Evolutionary conservation across 164 flowering plant species (phyloP).

Genomic region (Cinnamomum micranthum): DNA sequence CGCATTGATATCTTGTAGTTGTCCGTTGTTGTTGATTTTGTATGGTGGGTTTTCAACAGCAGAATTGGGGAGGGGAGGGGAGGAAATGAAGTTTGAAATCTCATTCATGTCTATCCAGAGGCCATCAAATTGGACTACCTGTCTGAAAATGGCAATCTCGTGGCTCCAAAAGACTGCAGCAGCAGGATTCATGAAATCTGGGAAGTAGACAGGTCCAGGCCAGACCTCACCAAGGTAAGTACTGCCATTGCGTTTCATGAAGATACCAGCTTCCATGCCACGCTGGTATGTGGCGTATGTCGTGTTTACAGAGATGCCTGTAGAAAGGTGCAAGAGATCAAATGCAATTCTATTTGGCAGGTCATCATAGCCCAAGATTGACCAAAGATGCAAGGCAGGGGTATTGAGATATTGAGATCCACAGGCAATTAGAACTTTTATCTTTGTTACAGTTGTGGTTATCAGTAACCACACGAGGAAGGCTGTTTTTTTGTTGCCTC

Average conservation of each 20-base stretch:
- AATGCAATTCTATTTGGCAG: neutral
- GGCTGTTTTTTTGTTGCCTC: no score
- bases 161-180: slow-evolving; percentile 38
- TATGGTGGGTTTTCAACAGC: slow-evolving; percentile 74
- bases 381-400: no score
- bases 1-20: slow-evolving; percentile 32
- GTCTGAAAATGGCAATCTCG: slow-evolving; percentile 53
- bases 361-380: neutral
- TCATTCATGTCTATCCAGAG: slow-evolving; percentile 97
- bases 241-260: slow-evolving; percentile 46
- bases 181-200: slow-evolving; percentile 63
- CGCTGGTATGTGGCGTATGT: slow-evolving; percentile 52
- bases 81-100: slow-evolving; percentile 54
- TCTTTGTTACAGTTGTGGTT: no score
- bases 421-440: no score
- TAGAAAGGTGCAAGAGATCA: neutral
- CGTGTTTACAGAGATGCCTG: slow-evolving; percentile 61
- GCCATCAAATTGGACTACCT: slow-evolving; percentile 61
- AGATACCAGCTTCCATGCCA: slow-evolving; percentile 60
- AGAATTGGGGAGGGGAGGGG: slow-evolving; percentile 37
- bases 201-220: slow-evolving; percentile 77
- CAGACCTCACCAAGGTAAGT: slow-evolving; percentile 69
- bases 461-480: no score
- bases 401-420: no score
- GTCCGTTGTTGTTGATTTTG: slow-evolving; percentile 50